Evolutionary conservation across 176 grass and related monocot genomes (phyloP).

Genomic region (Saccharum spontaneum): DNA sequence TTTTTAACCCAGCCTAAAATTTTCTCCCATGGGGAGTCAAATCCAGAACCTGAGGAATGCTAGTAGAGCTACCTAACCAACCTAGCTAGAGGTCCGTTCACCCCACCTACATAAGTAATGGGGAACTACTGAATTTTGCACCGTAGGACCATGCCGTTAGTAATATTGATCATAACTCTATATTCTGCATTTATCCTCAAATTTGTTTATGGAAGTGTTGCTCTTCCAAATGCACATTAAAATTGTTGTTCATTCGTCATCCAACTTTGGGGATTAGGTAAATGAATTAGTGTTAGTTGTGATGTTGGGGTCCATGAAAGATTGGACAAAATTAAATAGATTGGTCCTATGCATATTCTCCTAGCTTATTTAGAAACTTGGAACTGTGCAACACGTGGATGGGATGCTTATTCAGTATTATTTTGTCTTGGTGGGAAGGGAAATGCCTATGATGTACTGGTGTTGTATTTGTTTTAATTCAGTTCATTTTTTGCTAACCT

Average conservation of each 20-base stretch:
- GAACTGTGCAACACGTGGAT: neutral
- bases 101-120: neutral
- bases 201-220: conserved; percentile 10
- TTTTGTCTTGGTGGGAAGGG: neutral
- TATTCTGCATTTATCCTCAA: neutral
- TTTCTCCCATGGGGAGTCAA: neutral
- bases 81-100: neutral
- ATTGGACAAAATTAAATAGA: conserved; percentile 34
- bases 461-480: neutral
- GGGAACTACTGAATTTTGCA: neutral
- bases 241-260: conserved; percentile 7
- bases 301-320: conserved; percentile 35
- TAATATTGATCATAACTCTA: neutral
- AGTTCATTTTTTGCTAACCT: neutral
- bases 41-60: neutral
- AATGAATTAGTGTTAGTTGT: conserved; percentile 43
- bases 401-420: neutral
- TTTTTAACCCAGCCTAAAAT: neutral
- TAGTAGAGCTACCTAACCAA: neutral
- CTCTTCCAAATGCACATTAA: conserved; percentile 17
- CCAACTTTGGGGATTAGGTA: conserved; percentile 32
- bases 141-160: neutral
- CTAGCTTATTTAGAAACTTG: conserved; percentile 1
- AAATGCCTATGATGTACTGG: neutral
- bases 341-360: neutral